Base-by-base conservation (phyloP, 2,329 filamentous ascomycete genomes). In the Colletotrichum sp. region DNA sequence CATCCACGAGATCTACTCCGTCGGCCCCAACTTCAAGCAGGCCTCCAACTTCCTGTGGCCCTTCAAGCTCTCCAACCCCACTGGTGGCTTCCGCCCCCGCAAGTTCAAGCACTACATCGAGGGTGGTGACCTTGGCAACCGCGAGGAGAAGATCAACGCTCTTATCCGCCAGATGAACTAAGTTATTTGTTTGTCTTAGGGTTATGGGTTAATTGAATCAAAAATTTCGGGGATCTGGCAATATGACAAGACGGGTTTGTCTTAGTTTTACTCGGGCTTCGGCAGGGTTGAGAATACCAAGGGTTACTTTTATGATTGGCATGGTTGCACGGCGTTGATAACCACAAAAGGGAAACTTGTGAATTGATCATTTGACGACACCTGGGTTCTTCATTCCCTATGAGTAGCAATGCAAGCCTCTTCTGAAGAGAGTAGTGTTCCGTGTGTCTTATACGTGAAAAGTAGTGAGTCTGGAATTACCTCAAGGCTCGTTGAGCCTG, bases 101-200 rank as follows among this genome's bases (percentile, higher is more conserved):
- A 99, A 99, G 92, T 99, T 99, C 93, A 97, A 96, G 92, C 96
- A 99, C 92, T 99, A 95, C 91, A 95, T 99, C 79, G 95, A 98
- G 92, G 97, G 96, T 89, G 97, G 97, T 94, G 97, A 99, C 89
- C 91, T 98, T 83, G 97, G 97, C 87, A 99, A 99, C 93, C 95
- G 97, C 82, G 97, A 99, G 92, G 96, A 99, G 84, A 93, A 96
- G 90, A 98, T 99, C 93, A 99, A 99, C 89, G 91, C 89, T 84
- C 93, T 99, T 85, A 94, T 99, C 91, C 93, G 95, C 89, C 95
- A 98, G 91, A 99, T 99, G 97, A 99, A 99, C 93, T 99, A 98
- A 86, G 80, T n/a, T 52, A 21, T 52, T 52, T 13, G 44, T 66
- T 34, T 39, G 34, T 52, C 34, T 12, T 10, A 10, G 21, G 44